phyloP scores from a whole-genome alignment of 306 rosid species.

The Vigna hirtella region DNA sequence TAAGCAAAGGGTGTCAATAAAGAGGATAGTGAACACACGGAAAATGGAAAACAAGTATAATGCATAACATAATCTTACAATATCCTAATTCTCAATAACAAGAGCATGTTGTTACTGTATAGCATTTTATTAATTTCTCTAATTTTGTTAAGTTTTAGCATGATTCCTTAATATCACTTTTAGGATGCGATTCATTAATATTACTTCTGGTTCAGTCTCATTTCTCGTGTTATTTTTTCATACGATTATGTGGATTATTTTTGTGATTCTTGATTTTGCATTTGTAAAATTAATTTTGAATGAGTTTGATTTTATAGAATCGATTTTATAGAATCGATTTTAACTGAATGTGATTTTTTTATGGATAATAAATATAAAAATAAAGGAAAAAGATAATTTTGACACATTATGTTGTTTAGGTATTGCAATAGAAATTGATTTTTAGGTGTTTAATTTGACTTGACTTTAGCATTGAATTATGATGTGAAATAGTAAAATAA shows the following conservation, averaged over 20 bases:
- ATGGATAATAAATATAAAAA: not conserved
- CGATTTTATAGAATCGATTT: not conserved
- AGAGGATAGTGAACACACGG: constrained; percentile 3
- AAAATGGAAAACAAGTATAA: constrained; percentile 8
- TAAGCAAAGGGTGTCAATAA: constrained; percentile 19
- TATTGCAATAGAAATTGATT: not conserved
- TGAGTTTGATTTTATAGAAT: not conserved
- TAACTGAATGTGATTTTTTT: not conserved
- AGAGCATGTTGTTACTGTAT: not conserved
- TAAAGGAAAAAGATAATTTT: not conserved
- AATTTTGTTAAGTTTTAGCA: not conserved
- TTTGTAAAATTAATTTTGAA: not conserved
- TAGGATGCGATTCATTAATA: not conserved
- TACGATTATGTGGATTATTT: not conserved
- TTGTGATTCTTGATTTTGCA: not conserved
- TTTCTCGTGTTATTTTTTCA: not conserved
- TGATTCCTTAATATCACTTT: not conserved
- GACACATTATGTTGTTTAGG: not conserved
- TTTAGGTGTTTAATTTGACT: not conserved
- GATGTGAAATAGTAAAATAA: too few relatives aligned
- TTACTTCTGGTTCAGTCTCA: not conserved
- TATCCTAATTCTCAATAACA: not conserved
- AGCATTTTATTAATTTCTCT: not conserved
- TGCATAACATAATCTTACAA: not conserved
- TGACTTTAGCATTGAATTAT: too few relatives aligned